These are phyloP conservation scores for Adansonia rubrostipa DNA, from an alignment of 441 rosid genomes.

Conservation along the genomic window DNA sequence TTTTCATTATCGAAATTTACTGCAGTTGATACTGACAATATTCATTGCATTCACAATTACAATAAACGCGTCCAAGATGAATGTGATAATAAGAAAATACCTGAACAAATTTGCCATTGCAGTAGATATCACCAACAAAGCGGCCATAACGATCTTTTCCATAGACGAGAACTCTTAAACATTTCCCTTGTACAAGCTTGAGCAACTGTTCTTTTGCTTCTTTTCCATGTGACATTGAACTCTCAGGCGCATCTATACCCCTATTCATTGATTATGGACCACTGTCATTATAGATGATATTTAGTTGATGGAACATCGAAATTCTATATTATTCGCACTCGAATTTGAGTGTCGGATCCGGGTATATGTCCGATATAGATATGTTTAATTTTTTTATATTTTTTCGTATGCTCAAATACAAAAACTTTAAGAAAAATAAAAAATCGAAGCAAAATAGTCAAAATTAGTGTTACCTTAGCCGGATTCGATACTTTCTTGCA, in stretches of 20 bases:
- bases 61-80: background rate
- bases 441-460: too few relatives aligned
- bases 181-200: slow-evolving; percentile 56
- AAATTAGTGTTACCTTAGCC: slow-evolving; percentile 42
- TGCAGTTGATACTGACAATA: too few relatives aligned
- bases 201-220: slow-evolving; percentile 56
- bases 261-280: slow-evolving; percentile 31
- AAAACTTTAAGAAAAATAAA: background rate
- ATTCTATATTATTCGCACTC: background rate
- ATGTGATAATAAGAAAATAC: slow-evolving; percentile 28
- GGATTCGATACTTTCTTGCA: slow-evolving; percentile 63
- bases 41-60: too few relatives aligned
- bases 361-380: too few relatives aligned
- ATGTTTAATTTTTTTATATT: too few relatives aligned
- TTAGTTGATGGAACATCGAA: background rate
- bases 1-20: too few relatives aligned
- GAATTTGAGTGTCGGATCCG: too few relatives aligned
- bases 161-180: slow-evolving; percentile 52
- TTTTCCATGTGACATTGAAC: slow-evolving; percentile 58
- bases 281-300: background rate
- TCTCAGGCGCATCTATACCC: slow-evolving; percentile 76
- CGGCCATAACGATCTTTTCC: slow-evolving; percentile 72
- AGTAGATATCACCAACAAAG: slow-evolving; percentile 71
- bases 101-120: slow-evolving; percentile 67
- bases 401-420: too few relatives aligned